Conservation (phyloP, 192 early-diverging fungal species). For the Backusella tuberculispora region DNA sequence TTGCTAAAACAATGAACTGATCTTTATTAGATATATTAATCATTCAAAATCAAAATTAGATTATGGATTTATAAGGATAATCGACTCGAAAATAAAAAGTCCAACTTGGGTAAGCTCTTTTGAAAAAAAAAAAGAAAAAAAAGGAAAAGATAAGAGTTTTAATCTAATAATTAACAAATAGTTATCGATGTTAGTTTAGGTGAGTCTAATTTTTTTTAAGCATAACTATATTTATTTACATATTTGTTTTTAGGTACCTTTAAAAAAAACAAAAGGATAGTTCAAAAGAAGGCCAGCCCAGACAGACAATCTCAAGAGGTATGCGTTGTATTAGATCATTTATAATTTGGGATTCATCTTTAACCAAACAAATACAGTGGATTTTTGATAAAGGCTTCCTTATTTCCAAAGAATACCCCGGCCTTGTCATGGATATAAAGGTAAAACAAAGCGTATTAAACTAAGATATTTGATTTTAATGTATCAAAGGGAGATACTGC, state of each 20-base stretch:
- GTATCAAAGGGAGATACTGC: constrained; percentile 26
- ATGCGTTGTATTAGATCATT: neutral
- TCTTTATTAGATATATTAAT: neutral
- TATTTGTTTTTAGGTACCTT: constrained; percentile 23
- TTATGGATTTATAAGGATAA: constrained; percentile 40
- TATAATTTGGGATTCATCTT: neutral
- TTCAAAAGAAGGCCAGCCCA: constrained; percentile 29
- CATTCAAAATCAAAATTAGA: neutral
- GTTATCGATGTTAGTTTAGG: constrained; percentile 29
- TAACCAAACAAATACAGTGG: constrained; percentile 13
- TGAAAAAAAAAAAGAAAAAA: neutral
- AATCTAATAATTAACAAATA: constrained; percentile 9
- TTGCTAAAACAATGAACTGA: neutral
- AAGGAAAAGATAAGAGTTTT: neutral
- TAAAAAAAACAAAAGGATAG: constrained; percentile 31
- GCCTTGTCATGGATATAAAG: constrained; percentile 41
- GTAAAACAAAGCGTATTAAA: constrained; percentile 14
- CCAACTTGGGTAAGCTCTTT: constrained; percentile 29
- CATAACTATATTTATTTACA: neutral
- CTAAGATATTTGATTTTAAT: neutral
- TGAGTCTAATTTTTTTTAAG: constrained; percentile 5
- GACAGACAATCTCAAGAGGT: constrained; percentile 24
- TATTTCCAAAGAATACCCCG: constrained; percentile 27
- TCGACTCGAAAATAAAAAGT: constrained; percentile 38
- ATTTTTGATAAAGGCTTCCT: constrained; percentile 33